These are phyloP conservation scores for Lactarius hatsudake DNA, from an alignment of 768 basidiomycete genomes.

Conservation along the genomic window DNA sequence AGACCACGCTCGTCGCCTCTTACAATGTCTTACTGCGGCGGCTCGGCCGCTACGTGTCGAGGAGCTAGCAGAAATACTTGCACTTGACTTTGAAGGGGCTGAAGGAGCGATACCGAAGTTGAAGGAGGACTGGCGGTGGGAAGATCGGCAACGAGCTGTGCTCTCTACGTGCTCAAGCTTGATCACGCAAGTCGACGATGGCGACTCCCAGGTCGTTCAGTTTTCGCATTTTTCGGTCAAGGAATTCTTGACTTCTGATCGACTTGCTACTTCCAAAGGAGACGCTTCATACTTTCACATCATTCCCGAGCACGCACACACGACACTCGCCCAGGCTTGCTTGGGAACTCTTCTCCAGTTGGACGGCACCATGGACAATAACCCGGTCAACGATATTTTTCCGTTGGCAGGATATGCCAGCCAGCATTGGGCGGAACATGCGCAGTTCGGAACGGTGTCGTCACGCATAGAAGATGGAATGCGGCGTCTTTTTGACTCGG, in stretches of 20 bases:
- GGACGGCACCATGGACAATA: neutral
- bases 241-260: too few relatives aligned
- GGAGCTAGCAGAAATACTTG: neutral
- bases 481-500: neutral
- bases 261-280: too few relatives aligned
- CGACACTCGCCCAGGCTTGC: too few relatives aligned
- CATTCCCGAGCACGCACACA: neutral
- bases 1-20: neutral
- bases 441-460: too few relatives aligned
- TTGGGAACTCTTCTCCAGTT: neutral
- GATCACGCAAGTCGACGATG: neutral
- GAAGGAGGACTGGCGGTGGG: neutral
- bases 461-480: neutral
- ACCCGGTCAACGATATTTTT: too few relatives aligned
- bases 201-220: neutral
- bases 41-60: neutral
- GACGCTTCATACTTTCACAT: neutral
- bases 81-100: neutral
- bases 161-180: neutral
- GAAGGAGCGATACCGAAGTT: neutral
- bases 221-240: neutral
- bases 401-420: neutral
- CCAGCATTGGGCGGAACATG: neutral
- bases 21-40: neutral
- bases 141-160: neutral